Conservation (phyloP, 352 stramenopile genomes). For the Phytophthora vignae region DNA sequence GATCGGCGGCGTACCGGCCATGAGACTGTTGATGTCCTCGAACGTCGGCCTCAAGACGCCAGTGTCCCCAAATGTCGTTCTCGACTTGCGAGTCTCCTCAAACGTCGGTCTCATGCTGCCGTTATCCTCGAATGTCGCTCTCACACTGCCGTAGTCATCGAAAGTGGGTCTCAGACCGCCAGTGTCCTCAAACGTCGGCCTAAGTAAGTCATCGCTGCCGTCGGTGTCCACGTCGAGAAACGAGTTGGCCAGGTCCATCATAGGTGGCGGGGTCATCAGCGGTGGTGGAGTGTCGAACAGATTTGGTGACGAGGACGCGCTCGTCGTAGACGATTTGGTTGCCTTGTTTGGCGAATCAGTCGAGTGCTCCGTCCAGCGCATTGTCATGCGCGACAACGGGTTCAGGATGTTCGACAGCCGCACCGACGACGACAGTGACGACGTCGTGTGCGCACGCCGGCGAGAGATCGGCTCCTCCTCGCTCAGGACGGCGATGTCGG, state of each 20-base stretch:
- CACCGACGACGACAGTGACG: slow-evolving; percentile 33
- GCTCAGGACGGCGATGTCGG: slow-evolving; percentile 45
- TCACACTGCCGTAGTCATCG: background rate
- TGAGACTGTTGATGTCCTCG: background rate
- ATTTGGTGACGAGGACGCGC: slow-evolving; percentile 33
- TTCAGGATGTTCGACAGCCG: slow-evolving; percentile 50
- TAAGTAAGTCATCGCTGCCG: slow-evolving; percentile 44
- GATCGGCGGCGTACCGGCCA: slow-evolving; percentile 58
- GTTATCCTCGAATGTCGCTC: background rate
- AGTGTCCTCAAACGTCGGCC: slow-evolving; percentile 53
- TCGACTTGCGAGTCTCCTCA: background rate
- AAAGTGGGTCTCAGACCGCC: slow-evolving; percentile 25
- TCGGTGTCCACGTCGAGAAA: slow-evolving; percentile 68
- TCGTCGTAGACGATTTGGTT: slow-evolving; percentile 32
- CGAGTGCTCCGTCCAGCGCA: slow-evolving; percentile 45
- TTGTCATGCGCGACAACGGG: slow-evolving; percentile 57
- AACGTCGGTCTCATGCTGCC: background rate
- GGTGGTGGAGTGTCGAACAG: slow-evolving; percentile 35
- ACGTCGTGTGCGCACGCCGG: slow-evolving; percentile 59
- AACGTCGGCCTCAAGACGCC: background rate
- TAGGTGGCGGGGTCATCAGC: slow-evolving; percentile 38
- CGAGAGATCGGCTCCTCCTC: slow-evolving; percentile 49
- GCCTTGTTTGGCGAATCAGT: slow-evolving; percentile 19
- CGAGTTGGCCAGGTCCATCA: slow-evolving; percentile 54
- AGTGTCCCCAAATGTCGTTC: background rate